Conservation (phyloP, 1,139 yeast genomes). For the Pichia sp. region DNA sequence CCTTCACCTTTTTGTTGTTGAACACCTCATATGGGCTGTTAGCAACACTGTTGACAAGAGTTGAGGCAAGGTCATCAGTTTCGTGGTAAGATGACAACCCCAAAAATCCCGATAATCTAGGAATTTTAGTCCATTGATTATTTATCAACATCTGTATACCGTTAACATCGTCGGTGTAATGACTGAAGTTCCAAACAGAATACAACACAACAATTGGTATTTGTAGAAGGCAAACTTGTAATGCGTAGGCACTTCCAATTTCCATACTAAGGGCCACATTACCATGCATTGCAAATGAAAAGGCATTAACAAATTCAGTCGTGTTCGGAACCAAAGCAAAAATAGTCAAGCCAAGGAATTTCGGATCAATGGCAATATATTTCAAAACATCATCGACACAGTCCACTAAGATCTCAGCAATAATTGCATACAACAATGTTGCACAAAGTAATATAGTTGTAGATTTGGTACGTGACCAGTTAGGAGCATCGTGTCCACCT, state of each 20-base stretch:
- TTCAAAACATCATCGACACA: conserved; percentile 86
- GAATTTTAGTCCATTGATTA: conserved; percentile 9
- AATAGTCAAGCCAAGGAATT: conserved; percentile 85
- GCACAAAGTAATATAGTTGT: conserved; percentile 80
- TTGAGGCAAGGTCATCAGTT: conserved; percentile 1
- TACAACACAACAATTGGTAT: conserved; percentile 85
- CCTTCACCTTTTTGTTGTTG: background rate
- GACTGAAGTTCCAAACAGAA: conserved; percentile 41
- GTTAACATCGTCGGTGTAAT: conserved; percentile 1
- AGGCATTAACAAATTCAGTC: conserved; percentile 94
- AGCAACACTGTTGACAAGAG: background rate
- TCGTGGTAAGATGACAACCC: conserved; percentile 15
- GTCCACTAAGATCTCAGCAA: conserved; percentile 91
- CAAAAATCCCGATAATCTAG: conserved; percentile 7
- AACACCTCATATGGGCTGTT: conserved; percentile 1
- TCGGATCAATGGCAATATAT: conserved; percentile 74
- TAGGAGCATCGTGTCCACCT: conserved; percentile 94
- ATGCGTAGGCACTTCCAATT: conserved; percentile 94
- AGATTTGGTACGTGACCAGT: conserved; percentile 88
- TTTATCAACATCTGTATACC: conserved; percentile 3
- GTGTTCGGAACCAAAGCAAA: conserved; percentile 97
- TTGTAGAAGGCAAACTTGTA: conserved; percentile 93
- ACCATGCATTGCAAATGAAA: conserved; percentile 93
- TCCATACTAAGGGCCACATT: conserved; percentile 96
- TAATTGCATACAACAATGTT: conserved; percentile 79